These are phyloP conservation scores for Aspergillus thermomutatus DNA, from an alignment of 2,329 filamentous ascomycete genomes.

Conservation along the genomic window DNA sequence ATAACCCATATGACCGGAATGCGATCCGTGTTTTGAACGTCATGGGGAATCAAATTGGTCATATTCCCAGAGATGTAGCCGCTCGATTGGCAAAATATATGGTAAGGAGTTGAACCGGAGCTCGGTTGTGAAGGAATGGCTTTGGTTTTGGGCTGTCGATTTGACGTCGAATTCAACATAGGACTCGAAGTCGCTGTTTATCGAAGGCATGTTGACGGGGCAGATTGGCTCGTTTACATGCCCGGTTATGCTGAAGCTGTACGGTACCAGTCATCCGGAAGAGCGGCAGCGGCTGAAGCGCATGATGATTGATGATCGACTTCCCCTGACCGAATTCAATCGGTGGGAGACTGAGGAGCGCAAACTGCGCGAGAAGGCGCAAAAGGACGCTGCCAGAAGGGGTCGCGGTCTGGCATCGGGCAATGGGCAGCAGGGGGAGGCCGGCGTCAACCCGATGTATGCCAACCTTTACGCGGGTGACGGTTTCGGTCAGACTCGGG, in stretches of 20 bases:
- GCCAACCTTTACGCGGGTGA: constrained; percentile 35
- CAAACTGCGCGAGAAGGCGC: constrained; percentile 43
- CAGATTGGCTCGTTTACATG: constrained; percentile 67
- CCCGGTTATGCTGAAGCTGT: constrained; percentile 66
- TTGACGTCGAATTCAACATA: constrained; percentile 17
- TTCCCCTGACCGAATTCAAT: constrained; percentile 55
- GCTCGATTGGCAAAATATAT: constrained; percentile 72
- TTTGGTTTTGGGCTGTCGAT: not conserved
- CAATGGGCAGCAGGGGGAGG: constrained; percentile 24
- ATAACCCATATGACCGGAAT: constrained; percentile 69
- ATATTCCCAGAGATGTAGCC: constrained; percentile 66
- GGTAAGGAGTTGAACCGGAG: constrained; percentile 39
- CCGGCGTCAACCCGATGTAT: constrained; percentile 26
- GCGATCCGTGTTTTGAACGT: constrained; percentile 79
- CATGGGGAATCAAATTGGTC: constrained; percentile 70
- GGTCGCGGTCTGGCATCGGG: constrained; percentile 24
- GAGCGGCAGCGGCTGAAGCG: constrained; percentile 55
- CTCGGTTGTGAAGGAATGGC: not conserved
- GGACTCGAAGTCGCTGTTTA: constrained; percentile 56
- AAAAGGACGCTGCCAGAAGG: constrained; percentile 37
- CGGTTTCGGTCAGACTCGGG: constrained; percentile 17
- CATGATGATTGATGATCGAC: constrained; percentile 61
- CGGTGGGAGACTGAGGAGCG: constrained; percentile 52
- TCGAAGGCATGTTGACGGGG: constrained; percentile 70
- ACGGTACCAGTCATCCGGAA: constrained; percentile 59